Evolutionary conservation across 805 yeast species (phyloP), one percentile per base, ranked within the genome.

Genomic region (Maudiozyma bulderi): DNA sequence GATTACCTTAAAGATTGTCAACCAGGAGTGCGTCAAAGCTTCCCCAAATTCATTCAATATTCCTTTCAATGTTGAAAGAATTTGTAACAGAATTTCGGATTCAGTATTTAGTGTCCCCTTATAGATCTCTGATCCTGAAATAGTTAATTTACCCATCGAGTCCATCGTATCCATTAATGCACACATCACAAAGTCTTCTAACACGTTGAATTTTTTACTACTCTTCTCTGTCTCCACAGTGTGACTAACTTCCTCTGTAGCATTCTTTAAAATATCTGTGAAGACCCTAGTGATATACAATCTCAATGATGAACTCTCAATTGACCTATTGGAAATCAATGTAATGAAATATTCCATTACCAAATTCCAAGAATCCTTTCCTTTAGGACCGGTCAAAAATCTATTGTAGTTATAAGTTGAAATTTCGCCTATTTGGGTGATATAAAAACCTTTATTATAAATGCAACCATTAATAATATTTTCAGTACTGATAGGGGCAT

Each of bases 11-110:
- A 91, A 80, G 1, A 89, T 84, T 3, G 73, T 65, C 37, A 76
- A 75, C 98, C 98, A 91, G 0, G 85, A 81, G n/a, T 73, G 63
- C 42, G 71, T 69, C 46, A 82, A 71, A 6, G 72, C 67, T 35
- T 75, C 73, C 1, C 95, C 97, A 60, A 80, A 84, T 55, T 84
- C 81, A 57, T 89, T 95, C 33, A 91, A 72, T n/a, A 90, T 71
- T 32, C 74, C 79, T 59, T 81, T 84, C 46, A 91, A 63, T 0
- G 87, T 82, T 31, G 78, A 75, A 40, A 90, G 68, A 0, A 78
- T 66, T 31, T 75, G 75, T 14, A 84, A 73, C 51, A 83, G 79
- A 52, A 88, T 78, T 47, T 84, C 90, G 2, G 81, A 75, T 54
- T 84, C 88, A 33, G 81, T 76, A 53, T 78, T 78, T 5, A 58